A percentile compares a stretch with the other conserved stretches of the same genome.
Evolutionary conservation across 139 green algal species (phyloP).

Genomic region (Pseudopediastrum boryanum): DNA sequence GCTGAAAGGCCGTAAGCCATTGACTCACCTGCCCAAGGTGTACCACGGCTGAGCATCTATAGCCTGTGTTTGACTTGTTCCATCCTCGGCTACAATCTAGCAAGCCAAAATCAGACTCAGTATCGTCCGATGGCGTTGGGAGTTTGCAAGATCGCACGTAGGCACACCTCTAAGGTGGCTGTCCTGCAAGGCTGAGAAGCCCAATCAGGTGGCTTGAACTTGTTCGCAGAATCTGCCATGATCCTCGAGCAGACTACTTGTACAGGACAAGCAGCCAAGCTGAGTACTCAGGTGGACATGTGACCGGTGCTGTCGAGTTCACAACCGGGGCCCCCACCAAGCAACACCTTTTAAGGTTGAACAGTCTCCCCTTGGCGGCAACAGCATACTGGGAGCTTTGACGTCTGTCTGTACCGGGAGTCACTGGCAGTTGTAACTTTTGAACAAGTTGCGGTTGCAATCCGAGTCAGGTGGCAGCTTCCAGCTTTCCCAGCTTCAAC

Average conservation of each 20-base stretch:
- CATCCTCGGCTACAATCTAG: constrained; percentile 11
- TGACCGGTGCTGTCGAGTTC: background rate
- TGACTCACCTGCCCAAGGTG: constrained; percentile 33
- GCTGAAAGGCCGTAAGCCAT: background rate
- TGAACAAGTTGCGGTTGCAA: too few relatives aligned
- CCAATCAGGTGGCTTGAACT: constrained; percentile 48
- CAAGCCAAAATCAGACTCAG: background rate
- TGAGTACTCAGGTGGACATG: background rate
- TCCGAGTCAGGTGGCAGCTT: too few relatives aligned
- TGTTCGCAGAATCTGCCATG: background rate
- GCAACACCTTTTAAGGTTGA: too few relatives aligned
- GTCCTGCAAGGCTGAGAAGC: constrained; percentile 41
- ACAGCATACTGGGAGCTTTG: too few relatives aligned
- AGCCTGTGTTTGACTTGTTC: background rate
- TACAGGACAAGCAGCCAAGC: too few relatives aligned
- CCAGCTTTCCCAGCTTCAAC: too few relatives aligned
- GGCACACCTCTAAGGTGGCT: constrained; percentile 39
- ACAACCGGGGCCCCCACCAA: too few relatives aligned
- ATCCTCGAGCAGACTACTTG: too few relatives aligned
- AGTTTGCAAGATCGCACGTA: background rate
- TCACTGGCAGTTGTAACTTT: too few relatives aligned
- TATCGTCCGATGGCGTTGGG: background rate
- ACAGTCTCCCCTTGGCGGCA: too few relatives aligned
- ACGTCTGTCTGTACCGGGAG: too few relatives aligned
- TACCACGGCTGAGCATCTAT: constrained; percentile 45